These are phyloP conservation scores for Wolfiporia cocos DNA, from an alignment of 1,284 basidiomycete species.

Conservation along the genomic window DNA sequence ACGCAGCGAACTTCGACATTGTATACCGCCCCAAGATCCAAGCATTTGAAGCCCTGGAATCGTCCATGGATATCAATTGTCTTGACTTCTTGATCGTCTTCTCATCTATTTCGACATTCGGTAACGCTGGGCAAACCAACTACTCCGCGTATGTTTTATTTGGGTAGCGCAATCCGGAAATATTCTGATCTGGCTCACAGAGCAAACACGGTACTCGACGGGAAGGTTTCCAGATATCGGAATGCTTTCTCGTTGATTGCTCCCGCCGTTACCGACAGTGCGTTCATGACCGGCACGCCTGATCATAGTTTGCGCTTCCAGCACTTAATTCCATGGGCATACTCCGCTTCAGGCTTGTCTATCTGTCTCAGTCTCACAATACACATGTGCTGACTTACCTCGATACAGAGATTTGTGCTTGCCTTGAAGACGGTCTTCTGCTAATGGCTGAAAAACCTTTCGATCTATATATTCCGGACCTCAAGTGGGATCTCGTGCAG, in stretches of 20 bases:
- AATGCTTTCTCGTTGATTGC: constrained; percentile 31
- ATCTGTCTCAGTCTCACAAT: too few relatives aligned
- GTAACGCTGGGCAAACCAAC: constrained; percentile 35
- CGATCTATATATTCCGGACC: constrained; percentile 1
- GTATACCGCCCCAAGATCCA: constrained; percentile 27
- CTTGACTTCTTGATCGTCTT: constrained; percentile 34
- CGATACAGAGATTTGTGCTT: neutral
- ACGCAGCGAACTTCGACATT: constrained; percentile 21
- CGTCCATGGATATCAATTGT: constrained; percentile 14
- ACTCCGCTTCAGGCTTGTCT: constrained; percentile 21
- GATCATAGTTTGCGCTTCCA: constrained; percentile 4
- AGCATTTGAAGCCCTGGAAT: constrained; percentile 22
- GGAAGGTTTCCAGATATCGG: constrained; percentile 13
- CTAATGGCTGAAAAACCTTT: neutral
- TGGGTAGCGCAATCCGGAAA: neutral
- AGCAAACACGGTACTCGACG: constrained; percentile 30
- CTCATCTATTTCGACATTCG: constrained; percentile 31
- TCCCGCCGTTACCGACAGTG: constrained; percentile 27
- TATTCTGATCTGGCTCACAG: constrained; percentile 14
- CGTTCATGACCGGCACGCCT: constrained; percentile 8
- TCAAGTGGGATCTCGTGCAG: constrained; percentile 1
- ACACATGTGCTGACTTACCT: neutral
- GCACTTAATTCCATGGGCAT: constrained; percentile 18
- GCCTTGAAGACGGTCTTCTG: constrained; percentile 2
- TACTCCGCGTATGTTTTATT: constrained; percentile 25